Conservation (phyloP, 179 eudicot species). For the Patellifolia procumbens region DNA sequence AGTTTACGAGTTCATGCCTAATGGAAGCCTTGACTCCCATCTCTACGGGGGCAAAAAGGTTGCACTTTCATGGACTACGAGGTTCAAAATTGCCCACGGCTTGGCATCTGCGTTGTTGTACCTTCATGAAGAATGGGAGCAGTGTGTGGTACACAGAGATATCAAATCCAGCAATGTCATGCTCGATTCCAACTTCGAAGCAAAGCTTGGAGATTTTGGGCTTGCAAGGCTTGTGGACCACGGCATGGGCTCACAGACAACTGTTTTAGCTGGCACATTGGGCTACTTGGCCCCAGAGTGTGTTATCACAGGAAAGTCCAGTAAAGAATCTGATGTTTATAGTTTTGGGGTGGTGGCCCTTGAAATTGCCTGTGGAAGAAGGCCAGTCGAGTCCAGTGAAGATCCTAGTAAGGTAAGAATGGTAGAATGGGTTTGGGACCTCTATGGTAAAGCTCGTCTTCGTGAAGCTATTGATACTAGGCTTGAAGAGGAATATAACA, state of each 20-base stretch:
- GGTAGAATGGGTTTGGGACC: slow-evolving; percentile 27
- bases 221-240: slow-evolving; percentile 32
- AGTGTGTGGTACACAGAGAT: slow-evolving; percentile 29
- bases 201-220: slow-evolving; percentile 31
- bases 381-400: background rate
- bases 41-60: slow-evolving; percentile 10
- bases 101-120: slow-evolving; percentile 28
- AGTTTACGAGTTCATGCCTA: slow-evolving; percentile 11
- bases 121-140: slow-evolving; percentile 33
- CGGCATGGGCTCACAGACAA: slow-evolving; percentile 19
- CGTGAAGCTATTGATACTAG: slow-evolving; percentile 20
- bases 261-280: slow-evolving; percentile 21
- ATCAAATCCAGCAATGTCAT: slow-evolving; percentile 31
- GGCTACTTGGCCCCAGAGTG: slow-evolving; percentile 21
- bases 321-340: slow-evolving; percentile 27
- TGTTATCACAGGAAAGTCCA: slow-evolving; percentile 21
- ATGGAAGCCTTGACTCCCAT: slow-evolving; percentile 27
- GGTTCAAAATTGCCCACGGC: slow-evolving; percentile 22
- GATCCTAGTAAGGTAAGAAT: slow-evolving; percentile 5
- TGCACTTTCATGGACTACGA: slow-evolving; percentile 14
- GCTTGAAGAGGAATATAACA: slow-evolving; percentile 15
- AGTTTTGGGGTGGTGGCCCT: slow-evolving; percentile 29
- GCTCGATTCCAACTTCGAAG: slow-evolving; percentile 27
- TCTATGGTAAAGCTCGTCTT: slow-evolving; percentile 18
- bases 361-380: slow-evolving; percentile 22